These are phyloP conservation scores for Claviceps digitariae DNA, from an alignment of 2,329 filamentous ascomycete genomes.

Conservation along the genomic window DNA sequence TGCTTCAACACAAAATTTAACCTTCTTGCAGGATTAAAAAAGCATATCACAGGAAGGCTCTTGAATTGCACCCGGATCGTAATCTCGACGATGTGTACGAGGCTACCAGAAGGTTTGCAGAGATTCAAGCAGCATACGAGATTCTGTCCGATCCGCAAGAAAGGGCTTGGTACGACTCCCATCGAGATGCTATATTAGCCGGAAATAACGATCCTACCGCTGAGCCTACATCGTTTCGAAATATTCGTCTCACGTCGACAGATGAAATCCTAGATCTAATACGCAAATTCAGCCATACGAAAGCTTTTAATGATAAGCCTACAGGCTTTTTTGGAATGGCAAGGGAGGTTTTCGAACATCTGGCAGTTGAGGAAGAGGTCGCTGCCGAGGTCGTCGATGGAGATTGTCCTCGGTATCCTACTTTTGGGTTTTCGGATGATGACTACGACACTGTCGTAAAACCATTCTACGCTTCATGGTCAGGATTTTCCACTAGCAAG, in stretches of 20 bases:
- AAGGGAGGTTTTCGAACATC: conserved; percentile 60
- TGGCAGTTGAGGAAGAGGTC: conserved; percentile 67
- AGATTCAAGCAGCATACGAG: conserved; percentile 87
- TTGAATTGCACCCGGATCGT: conserved; percentile 89
- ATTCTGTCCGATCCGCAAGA: conserved; percentile 94
- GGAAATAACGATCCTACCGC: conserved; percentile 39
- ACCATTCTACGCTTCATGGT: conserved; percentile 72
- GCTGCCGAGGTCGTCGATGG: conserved; percentile 57
- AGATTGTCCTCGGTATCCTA: conserved; percentile 55
- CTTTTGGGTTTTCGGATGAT: conserved; percentile 68
- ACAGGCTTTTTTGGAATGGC: conserved; percentile 77
- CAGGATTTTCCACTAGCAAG: conserved; percentile 70
- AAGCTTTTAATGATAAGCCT: conserved; percentile 69
- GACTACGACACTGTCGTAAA: conserved; percentile 63
- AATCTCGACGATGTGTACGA: conserved; percentile 78
- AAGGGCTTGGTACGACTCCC: conserved; percentile 93
- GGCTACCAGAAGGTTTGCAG: conserved; percentile 75
- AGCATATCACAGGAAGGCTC: conserved; percentile 77
- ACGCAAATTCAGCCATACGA: conserved; percentile 61
- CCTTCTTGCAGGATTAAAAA: conserved; percentile 62
- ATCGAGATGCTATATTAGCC: conserved; percentile 70
- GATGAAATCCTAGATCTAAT: conserved; percentile 69
- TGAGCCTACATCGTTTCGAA: conserved; percentile 47
- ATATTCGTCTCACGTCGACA: conserved; percentile 63
- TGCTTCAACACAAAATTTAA: neutral